Percentiles rank a stretch among this genome's conserved stretches.
phyloP scores from a whole-genome alignment of 2,329 filamentous ascomycete species.

The Helicocarpus griseus region DNA sequence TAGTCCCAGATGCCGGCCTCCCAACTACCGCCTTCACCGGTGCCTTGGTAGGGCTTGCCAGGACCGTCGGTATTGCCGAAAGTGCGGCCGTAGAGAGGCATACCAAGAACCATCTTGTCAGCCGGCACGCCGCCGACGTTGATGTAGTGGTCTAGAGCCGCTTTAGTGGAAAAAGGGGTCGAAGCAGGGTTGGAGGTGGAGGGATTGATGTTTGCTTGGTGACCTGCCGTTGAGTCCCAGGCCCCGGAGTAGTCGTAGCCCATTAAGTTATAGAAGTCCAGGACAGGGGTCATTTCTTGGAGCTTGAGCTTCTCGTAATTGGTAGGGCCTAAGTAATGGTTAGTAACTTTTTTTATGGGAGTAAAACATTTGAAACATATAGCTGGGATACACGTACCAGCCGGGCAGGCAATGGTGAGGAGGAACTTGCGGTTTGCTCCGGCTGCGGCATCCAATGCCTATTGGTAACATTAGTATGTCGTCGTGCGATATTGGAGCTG shows the following conservation, averaged over 20 bases:
- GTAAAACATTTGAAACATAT: background rate
- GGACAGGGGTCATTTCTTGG: conserved; percentile 35
- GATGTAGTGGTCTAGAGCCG: conserved; percentile 63
- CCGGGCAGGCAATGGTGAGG: conserved; percentile 41
- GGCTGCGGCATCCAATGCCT: conserved; percentile 10
- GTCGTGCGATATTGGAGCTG: background rate
- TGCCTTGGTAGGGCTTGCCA: conserved; percentile 60
- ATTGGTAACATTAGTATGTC: background rate
- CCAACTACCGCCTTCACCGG: conserved; percentile 67
- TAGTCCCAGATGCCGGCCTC: conserved; percentile 81
- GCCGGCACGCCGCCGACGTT: conserved; percentile 49
- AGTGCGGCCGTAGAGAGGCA: conserved; percentile 88
- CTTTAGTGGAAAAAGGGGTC: conserved; percentile 69
- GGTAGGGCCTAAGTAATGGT: conserved; percentile 22
- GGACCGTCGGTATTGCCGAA: conserved; percentile 73
- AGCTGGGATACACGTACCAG: conserved; percentile 20
- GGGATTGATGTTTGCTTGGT: conserved; percentile 70
- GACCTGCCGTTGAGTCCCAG: conserved; percentile 64
- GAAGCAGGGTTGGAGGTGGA: conserved; percentile 48
- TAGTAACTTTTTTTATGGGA: background rate
- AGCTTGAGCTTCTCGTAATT: conserved; percentile 36
- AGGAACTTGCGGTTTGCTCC: conserved; percentile 34
- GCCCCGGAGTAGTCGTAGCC: conserved; percentile 78
- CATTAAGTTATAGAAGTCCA: conserved; percentile 56
- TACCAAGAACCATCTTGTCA: conserved; percentile 75